Base-by-base conservation (phyloP, 495 filamentous ascomycete genomes). In the Penicillium cosmopolitanum region DNA sequence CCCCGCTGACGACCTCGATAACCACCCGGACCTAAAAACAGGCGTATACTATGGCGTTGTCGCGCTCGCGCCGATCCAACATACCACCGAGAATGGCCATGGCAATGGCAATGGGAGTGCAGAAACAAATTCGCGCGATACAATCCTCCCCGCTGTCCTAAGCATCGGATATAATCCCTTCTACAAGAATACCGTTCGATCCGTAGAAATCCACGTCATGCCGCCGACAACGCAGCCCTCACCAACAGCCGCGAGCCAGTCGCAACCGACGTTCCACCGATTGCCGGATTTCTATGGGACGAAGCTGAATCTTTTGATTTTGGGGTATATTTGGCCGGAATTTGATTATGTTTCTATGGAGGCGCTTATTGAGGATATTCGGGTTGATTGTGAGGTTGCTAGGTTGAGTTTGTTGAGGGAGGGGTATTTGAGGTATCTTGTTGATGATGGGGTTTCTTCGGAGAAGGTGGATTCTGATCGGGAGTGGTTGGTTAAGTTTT, bases 1-100 rank as follows among this genome's bases (percentile, higher is more conserved):
- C 62, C 93, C 95, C 42, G 81, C 96, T 56, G 86, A 88, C 55
- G 86, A 85, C 9, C 74, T 90, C 36, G 92, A 91, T 67, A 59
- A 66, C 16, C 85, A 96, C 67, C 78, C 83, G 9, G 80, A 85
- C 53, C 78, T 91, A 34, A 79, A 83, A 28, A 89, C 85, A 19
- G 95, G 95, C 44, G 88, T 98, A 16, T 98, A 98, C 76, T 97
- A 90, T 68, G 95, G 95, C 55, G 96, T 89, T 73, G 91, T 91
- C 1, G 83, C 90, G 0, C 75, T 93, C 3, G 76, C 81, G 56
- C 77, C 76, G 56, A 42, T 50, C 25, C 52, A 48, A 51, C 21
- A 18, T 9, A 19, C 16, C n/a, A 11, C 6, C 9, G 43, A n/a
- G 19, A 48, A 25, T 28, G 21, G 46, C 16, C 2, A 44, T 8